Percentiles rank a stretch among this genome's conserved stretches.
Conservation (phyloP, 768 basidiomycete species). For the Daedaleopsis sinensis region DNA sequence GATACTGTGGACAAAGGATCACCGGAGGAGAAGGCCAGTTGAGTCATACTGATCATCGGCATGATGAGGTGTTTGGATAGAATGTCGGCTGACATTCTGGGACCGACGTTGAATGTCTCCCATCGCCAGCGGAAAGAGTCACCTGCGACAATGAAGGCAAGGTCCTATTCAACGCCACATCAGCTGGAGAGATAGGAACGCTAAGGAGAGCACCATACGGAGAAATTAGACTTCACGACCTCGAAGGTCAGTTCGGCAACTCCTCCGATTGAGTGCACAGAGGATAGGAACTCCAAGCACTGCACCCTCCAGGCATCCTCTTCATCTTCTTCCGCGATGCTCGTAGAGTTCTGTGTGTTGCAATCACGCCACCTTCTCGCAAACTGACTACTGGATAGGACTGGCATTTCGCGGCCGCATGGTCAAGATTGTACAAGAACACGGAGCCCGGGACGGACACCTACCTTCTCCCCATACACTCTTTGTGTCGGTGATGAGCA, state of each 20-base stretch:
- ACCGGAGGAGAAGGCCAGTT: conserved; percentile 66
- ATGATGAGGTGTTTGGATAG: conserved; percentile 79
- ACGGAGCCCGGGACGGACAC: not conserved
- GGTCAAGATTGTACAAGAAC: not conserved
- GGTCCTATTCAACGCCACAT: conserved; percentile 49
- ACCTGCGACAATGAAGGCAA: conserved; percentile 62
- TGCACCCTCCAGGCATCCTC: conserved; percentile 67
- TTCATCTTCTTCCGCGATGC: conserved; percentile 36
- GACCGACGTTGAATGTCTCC: conserved; percentile 70
- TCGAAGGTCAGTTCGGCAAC: conserved; percentile 61
- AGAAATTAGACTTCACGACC: conserved; percentile 57
- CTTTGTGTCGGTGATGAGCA: conserved; percentile 77
- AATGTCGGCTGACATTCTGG: conserved; percentile 67
- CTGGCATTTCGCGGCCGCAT: not conserved
- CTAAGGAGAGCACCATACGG: conserved; percentile 43
- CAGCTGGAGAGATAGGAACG: conserved; percentile 22
- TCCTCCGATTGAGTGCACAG: conserved; percentile 64
- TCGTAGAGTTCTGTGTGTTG: conserved; percentile 43
- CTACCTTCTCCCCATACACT: conserved; percentile 76
- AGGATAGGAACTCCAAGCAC: conserved; percentile 56
- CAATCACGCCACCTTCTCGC: conserved; percentile 72
- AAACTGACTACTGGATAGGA: conserved; percentile 44
- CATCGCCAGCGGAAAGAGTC: conserved; percentile 76
- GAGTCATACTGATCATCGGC: conserved; percentile 72
- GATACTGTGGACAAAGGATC: conserved; percentile 59